Base-by-base conservation (phyloP, 2,329 filamentous ascomycete genomes). In the Ceratocystiopsis sp. region DNA sequence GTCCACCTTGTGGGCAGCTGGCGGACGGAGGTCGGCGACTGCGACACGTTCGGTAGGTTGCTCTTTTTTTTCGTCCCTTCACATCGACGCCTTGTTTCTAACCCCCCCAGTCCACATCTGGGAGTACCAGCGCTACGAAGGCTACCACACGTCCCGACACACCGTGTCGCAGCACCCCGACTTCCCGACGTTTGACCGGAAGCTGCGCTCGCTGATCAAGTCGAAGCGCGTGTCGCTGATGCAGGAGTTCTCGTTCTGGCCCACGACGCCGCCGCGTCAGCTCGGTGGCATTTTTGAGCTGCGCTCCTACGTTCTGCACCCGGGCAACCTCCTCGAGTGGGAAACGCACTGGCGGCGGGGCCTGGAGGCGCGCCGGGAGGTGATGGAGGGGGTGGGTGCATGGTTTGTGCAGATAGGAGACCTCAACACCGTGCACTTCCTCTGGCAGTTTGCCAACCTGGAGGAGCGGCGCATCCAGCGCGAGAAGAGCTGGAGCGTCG, bases 161-260 rank as follows among this genome's bases (percentile, higher is more conserved):
- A 75, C 73, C 53, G 94, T 96, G 51, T 77, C 84, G 47, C 66
- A 71, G 53, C 84, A 93, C 55, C 82, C 84, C 49, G 85, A 86
- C 16, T 96, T 85, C 59, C 65, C 78, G 51, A 80, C 74, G 11
- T 95, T 95, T 57, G 84, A 94, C 58, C 67, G 66, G 49, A 83
- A 89, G 63, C 78, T 98, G 42, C 87, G 86, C 62, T 70, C 67
- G n/a, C 68, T 96, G 48, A 89, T 98, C 57, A 78, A 70, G 46
- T 75, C 75, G 49, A 96, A 94, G 68, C 77, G 79, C 52, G 82
- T 80, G 5, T 95, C 87, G 0, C 72, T 98, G 42, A 98, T 98
- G 91, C 91, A 98, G 61, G 91, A 98, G 62, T 98, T 98, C 64
- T 94, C 87, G 34, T 98, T 98, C 72, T 98, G 91, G 91, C 91